Evolutionary conservation across 768 basidiomycete genomes (phyloP), one percentile per base, ranked within the genome.

Genomic region (Boletus sp.): DNA sequence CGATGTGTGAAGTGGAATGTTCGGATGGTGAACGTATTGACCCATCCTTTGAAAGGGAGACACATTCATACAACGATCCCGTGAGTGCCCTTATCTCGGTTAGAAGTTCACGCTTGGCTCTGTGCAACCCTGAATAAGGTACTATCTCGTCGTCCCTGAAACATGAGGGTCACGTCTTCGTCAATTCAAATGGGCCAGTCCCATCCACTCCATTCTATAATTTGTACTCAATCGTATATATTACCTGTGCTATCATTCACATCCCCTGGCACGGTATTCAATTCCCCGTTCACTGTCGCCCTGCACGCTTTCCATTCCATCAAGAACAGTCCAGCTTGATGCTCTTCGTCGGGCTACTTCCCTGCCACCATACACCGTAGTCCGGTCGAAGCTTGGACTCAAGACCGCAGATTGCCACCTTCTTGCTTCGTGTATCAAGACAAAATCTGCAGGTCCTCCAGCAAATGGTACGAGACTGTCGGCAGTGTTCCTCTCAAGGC

Each of bases 361-460:
- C 49, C 38, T 60, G 39, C 63, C 58, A 34, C 46, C 37, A 29
- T 49, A 46, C 38, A 66, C 53, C 47, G 60, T 62, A 17, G 61
- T 69, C 27, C 59, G 51, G 50, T 60, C 57, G 35, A 68, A 68
- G 42, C 64, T 61, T 45, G 84, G 83, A 60, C 76, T 74, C 33
- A 83, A 74, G 19, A 79, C 77, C 10, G 75, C 78, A 53, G 75
- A 72, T 57, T 76, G 78, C 48, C 81, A 63, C 23, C 71, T 65
- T 32, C 64, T 60, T 50, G 75, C 74, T 37, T 75, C 78, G 59
- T 83, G 83, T 50, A 86, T 70, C 50, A 86, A 70, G 27, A 85
- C 79, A 48, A 85, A 83, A 67, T 85, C 80, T 8, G 84, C 82
- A 21, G 67, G 70, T 59, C 77, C 76, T 21, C 76, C 79, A 40